Evolutionary conservation across 2,329 filamentous ascomycete genomes (phyloP), one percentile per base, ranked within the genome.

Genomic region (Phialocephala sp.): DNA sequence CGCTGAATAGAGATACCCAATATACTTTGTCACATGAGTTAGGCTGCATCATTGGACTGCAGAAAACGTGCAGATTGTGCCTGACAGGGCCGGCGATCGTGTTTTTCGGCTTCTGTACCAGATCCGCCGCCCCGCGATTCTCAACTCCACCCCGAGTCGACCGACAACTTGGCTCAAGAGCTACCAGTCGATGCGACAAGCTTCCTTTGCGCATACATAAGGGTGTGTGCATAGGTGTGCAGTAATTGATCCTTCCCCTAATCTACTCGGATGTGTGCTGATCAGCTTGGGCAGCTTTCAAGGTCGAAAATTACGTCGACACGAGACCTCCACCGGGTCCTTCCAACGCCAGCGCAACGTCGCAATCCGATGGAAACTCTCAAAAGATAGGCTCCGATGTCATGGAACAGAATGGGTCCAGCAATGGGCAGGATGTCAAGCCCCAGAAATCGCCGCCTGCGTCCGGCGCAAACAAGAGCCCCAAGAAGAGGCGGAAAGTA

Each of bases 401-500:
- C 68, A 77, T 77, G 76, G 76, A 77, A 69, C 70, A 75, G 69
- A 76, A 76, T 73, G 75, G 72, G 62, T 63, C 68, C 57, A 76
- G 69, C 60, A 75, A 76, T 72, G 71, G 72, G 69, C 68, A 74
- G 70, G 70, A 74, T 70, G 67, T 68, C 62, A 77, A 73, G 72
- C 69, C 72, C 58, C 69, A 73, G 62, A 71, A 72, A 67, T 74
- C 75, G 67, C 73, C 76, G 52, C 65, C 74, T 67, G 71, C 73
- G 57, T 67, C 71, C 60, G 74, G 68, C 67, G 50, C 50, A 68
- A 73, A 64, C 71, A 84, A 85, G 79, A 91, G 87, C 77, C 89
- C 90, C 58, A 94, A 92, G 82, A 94, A 93, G 84, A 86, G 91
- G 81, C 90, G 91, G 83, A 94, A 94, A 82, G 91, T 94, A 73